Evolutionary conservation across 495 filamentous ascomycete genomes (phyloP), one percentile per base, ranked within the genome.

Genomic region (Aspergillus heteromorphus): DNA sequence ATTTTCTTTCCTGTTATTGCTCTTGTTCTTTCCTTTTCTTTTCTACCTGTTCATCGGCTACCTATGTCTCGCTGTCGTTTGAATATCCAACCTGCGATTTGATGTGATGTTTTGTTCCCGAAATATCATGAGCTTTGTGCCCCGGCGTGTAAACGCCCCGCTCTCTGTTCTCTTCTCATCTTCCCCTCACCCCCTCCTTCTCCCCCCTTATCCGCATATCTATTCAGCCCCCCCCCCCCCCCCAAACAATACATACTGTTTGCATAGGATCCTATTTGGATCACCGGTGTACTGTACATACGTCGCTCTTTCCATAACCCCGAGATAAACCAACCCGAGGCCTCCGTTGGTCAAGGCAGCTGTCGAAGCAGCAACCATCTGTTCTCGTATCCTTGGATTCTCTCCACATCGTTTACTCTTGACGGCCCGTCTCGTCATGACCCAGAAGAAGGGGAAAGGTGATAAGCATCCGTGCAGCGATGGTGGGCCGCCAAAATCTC

Each of bases 391-490:
- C 18, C 23, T 27, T 27, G 23, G 23, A 13, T 29, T 18, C 18
- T 31, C 45, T 30, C 34, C 19, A 10, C n/a, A 27, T 43, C 48
- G 45, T 25, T 8, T 9, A 25, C 27, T 27, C 21, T 9, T 13
- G n/a, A 11, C n/a, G 9, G 25, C 17, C 36, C 14, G n/a, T 27
- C 2, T 16, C 10, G 34, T n/a, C 40, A 59, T 60, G 61, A 25
- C 41, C 3, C 56, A 48, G 18, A 63, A 49, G 36, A 83, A 80
- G 55, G 72, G 68, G 43, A 83, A 79, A 58, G 45, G 47, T 20
- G 76, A 80, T 48, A 73, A 77, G 49, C 55, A 65, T 4, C 57
- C 70, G 6, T 53, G 58, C 9, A 69, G 72, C 43, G 66, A 77
- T 65, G 74, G 76, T 76, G 34, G 67, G 56, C 34, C 16, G 17